These are phyloP conservation scores for Allium fistulosum DNA, from an alignment of 106 monocot genomes.

Conservation along the genomic window DNA sequence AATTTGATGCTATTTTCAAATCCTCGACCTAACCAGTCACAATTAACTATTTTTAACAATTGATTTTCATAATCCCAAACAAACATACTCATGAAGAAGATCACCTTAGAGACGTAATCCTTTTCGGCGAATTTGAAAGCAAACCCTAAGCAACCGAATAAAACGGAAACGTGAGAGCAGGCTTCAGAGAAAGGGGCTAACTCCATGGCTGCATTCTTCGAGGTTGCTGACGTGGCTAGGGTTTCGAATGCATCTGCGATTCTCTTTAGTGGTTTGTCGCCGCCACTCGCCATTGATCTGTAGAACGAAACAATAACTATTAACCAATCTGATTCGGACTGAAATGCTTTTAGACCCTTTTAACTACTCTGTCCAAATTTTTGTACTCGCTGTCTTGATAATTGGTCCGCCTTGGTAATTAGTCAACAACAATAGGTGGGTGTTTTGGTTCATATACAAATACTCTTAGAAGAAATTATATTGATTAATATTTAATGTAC, in stretches of 20 bases:
- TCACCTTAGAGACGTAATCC: slow-evolving; percentile 93
- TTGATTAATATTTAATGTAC: too few relatives aligned
- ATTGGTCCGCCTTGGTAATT: too few relatives aligned
- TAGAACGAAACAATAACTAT: too few relatives aligned
- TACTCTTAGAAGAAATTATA: too few relatives aligned
- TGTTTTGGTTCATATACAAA: too few relatives aligned
- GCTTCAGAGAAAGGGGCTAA: slow-evolving; percentile 55
- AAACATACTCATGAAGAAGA: neutral
- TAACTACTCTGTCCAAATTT: too few relatives aligned
- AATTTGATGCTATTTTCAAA: slow-evolving; percentile 55
- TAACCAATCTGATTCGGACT: too few relatives aligned
- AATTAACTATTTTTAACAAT: neutral
- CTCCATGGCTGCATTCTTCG: slow-evolving; percentile 32
- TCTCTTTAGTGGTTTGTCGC: slow-evolving; percentile 51
- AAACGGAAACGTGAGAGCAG: slow-evolving; percentile 73
- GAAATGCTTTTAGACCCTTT: too few relatives aligned
- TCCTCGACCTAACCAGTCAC: slow-evolving; percentile 57
- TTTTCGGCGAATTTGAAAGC: slow-evolving; percentile 96
- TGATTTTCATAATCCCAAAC: neutral
- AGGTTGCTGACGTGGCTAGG: slow-evolving; percentile 36
- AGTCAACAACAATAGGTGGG: too few relatives aligned
- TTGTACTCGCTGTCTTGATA: too few relatives aligned
- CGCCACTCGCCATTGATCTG: slow-evolving; percentile 1
- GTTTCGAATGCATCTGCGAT: slow-evolving; percentile 70
- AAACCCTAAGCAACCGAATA: slow-evolving; percentile 82